A percentile compares a stretch with the other conserved stretches of the same genome.
These are phyloP conservation scores for Paecilomyces variotii DNA, from an alignment of 2,329 filamentous ascomycete genomes.

Conservation along the genomic window DNA sequence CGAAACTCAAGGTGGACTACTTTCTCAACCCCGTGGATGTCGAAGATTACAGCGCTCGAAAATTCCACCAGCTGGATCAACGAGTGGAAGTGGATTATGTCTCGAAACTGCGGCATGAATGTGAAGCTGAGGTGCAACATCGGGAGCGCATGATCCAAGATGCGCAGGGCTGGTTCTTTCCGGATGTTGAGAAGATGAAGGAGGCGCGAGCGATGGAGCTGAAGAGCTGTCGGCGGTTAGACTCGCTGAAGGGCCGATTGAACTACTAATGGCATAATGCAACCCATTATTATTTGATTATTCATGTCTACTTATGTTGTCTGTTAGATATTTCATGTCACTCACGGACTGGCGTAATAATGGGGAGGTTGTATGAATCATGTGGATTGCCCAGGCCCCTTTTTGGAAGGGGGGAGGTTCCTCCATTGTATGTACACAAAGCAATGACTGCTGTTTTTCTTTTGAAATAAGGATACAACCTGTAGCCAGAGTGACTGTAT, in stretches of 20 bases:
- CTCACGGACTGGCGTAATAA: not conserved
- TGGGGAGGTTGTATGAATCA: not conserved
- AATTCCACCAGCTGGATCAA: slow-evolving; percentile 68
- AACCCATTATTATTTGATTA: slow-evolving; percentile 1
- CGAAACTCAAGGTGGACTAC: slow-evolving; percentile 68
- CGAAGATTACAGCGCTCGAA: slow-evolving; percentile 57
- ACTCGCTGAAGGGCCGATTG: slow-evolving; percentile 37
- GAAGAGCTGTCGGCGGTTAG: slow-evolving; percentile 51
- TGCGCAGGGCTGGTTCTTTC: slow-evolving; percentile 80
- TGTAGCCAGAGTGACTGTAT: not conserved
- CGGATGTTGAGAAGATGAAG: slow-evolving; percentile 71
- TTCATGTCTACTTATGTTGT: slow-evolving; percentile 2
- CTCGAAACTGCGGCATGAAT: slow-evolving; percentile 58
- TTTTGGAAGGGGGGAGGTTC: not conserved
- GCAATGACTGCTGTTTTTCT: not conserved
- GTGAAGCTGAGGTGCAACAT: slow-evolving; percentile 62
- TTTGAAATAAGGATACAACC: not conserved
- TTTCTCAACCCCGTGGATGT: slow-evolving; percentile 76
- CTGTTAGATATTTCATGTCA: not conserved
- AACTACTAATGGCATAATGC: slow-evolving; percentile 17
- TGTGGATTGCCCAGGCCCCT: slow-evolving; percentile 2
- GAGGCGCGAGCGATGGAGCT: slow-evolving; percentile 56
- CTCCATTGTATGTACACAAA: not conserved
- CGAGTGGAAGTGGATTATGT: slow-evolving; percentile 69
- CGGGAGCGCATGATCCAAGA: slow-evolving; percentile 64